Evolutionary conservation across 1,284 basidiomycete species (phyloP).

Genomic region (Lentinula novae-zelandiae): DNA sequence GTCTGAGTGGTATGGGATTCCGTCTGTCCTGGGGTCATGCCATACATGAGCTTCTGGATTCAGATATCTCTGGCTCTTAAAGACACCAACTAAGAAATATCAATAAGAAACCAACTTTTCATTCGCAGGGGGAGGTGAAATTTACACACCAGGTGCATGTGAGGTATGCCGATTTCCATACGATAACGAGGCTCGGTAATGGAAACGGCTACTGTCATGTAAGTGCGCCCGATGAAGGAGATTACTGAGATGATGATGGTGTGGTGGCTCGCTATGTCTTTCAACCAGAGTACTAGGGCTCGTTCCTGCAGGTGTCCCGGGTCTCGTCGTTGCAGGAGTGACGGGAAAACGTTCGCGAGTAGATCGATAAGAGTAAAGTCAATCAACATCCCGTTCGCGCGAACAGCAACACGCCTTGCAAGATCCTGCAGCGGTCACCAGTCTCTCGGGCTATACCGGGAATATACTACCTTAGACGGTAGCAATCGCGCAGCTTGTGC

Average conservation of each 20-base stretch:
- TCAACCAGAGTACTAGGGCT: conserved; percentile 23
- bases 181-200: conserved; percentile 22
- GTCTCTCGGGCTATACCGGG: conserved; percentile 60
- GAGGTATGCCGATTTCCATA: neutral
- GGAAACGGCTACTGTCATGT: conserved; percentile 19
- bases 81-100: conserved; percentile 64
- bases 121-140: neutral
- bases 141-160: neutral
- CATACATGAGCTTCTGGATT: conserved; percentile 65
- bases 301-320: conserved; percentile 34
- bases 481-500: conserved; percentile 54
- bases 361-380: conserved; percentile 64
- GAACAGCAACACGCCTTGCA: conserved; percentile 48
- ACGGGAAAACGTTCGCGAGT: conserved; percentile 53
- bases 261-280: conserved; percentile 16
- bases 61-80: conserved; percentile 77
- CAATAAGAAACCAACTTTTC: neutral
- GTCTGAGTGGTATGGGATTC: conserved; percentile 48
- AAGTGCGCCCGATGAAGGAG: conserved; percentile 16
- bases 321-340: too few relatives aligned
- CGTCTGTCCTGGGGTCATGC: conserved; percentile 49
- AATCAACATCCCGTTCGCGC: conserved; percentile 61
- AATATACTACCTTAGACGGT: conserved; percentile 61
- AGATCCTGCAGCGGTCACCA: conserved; percentile 51
- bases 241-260: conserved; percentile 19